Conservation (phyloP, 192 early-diverging fungal species). For the Coemansia reversa region DNA sequence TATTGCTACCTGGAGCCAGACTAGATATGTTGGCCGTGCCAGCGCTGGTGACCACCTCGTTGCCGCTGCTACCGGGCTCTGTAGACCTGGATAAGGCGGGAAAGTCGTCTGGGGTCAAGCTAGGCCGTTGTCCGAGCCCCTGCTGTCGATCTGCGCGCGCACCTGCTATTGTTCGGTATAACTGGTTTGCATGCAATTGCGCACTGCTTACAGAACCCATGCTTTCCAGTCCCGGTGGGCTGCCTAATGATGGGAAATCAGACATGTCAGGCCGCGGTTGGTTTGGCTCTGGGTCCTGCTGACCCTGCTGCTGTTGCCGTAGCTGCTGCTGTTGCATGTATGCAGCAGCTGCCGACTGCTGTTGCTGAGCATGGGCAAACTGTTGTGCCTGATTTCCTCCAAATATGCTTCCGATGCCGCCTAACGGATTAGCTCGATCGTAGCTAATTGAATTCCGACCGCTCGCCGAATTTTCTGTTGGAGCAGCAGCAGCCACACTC, state of each 20-base stretch:
- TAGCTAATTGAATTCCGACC: slow-evolving; percentile 45
- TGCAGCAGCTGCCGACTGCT: slow-evolving; percentile 25
- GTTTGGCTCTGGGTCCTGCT: slow-evolving; percentile 17
- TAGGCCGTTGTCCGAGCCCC: slow-evolving; percentile 15
- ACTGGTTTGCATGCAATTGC: slow-evolving; percentile 32
- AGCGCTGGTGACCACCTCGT: slow-evolving; percentile 1
- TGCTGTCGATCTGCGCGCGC: slow-evolving; percentile 20
- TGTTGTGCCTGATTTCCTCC: slow-evolving; percentile 36
- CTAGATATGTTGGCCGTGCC: slow-evolving; percentile 8
- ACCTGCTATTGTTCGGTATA: slow-evolving; percentile 41
- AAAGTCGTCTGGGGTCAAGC: slow-evolving; percentile 43
- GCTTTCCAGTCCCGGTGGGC: slow-evolving; percentile 35
- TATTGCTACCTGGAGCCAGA: slow-evolving; percentile 19
- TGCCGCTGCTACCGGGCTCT: slow-evolving; percentile 7
- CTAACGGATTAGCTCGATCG: slow-evolving; percentile 23
- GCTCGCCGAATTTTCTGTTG: slow-evolving; percentile 12
- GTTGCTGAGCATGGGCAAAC: slow-evolving; percentile 29
- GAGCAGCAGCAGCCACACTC: slow-evolving; percentile 24
- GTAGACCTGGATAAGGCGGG: slow-evolving; percentile 29
- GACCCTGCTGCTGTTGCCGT: slow-evolving; percentile 32
- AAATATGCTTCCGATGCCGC: slow-evolving; percentile 22
- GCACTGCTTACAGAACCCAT: slow-evolving; percentile 14
- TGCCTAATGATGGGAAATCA: slow-evolving; percentile 48
- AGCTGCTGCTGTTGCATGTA: slow-evolving; percentile 33
- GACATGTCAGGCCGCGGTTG: slow-evolving; percentile 50